Evolutionary conservation across 2,329 filamentous ascomycete genomes (phyloP).

Genomic region (Drechslerella coelobrocha): DNA sequence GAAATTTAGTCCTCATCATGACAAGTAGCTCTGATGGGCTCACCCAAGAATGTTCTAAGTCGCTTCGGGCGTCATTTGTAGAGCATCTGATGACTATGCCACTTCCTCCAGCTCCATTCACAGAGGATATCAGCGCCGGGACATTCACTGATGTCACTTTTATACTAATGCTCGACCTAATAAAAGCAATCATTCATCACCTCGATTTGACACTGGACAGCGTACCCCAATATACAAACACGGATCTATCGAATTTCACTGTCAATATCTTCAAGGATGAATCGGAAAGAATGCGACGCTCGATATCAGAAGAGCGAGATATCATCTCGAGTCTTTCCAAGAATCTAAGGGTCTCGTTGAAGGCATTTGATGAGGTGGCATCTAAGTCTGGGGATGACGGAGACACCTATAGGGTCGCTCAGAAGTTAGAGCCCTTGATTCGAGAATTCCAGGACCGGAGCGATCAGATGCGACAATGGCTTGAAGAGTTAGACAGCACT

Average conservation of each 20-base stretch:
- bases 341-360: constrained; percentile 26
- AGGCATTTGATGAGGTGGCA: constrained; percentile 26
- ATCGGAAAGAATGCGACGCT: constrained; percentile 25
- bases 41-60: background rate
- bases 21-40: constrained; percentile 7
- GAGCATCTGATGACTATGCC: constrained; percentile 30
- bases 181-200: constrained; percentile 37
- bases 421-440: constrained; percentile 23
- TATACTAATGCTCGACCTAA: constrained; percentile 23
- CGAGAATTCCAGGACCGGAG: constrained; percentile 32
- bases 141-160: background rate
- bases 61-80: constrained; percentile 30
- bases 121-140: background rate
- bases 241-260: constrained; percentile 34
- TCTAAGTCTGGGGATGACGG: background rate
- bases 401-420: background rate
- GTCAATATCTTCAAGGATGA: constrained; percentile 48
- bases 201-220: constrained; percentile 13
- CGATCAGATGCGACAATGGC: constrained; percentile 42
- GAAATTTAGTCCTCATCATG: constrained; percentile 24
- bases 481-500: constrained; percentile 31
- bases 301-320: constrained; percentile 25
- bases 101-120: too few species aligned
- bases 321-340: constrained; percentile 28
- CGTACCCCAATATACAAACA: constrained; percentile 29